Evolutionary conservation across 2,329 filamentous ascomycete genomes (phyloP).

Genomic region (Aspergillus sclerotialis): DNA sequence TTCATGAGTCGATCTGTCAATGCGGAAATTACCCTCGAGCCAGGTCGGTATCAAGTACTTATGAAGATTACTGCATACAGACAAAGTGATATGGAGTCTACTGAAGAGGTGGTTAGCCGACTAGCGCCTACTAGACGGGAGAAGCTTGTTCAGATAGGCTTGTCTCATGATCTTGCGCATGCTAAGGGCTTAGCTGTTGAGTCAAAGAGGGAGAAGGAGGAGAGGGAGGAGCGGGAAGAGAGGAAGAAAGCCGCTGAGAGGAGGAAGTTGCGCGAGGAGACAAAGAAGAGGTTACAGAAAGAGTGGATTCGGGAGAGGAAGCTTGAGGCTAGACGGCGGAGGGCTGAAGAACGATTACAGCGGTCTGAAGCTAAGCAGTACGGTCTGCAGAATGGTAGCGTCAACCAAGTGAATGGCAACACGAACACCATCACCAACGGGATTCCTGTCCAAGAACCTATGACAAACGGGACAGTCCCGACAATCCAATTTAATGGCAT

Average conservation of each 20-base stretch:
- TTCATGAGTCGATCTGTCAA: constrained; percentile 68
- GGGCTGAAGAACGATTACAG: constrained; percentile 22
- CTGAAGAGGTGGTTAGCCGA: constrained; percentile 62
- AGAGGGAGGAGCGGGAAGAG: constrained; percentile 31
- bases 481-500: constrained; percentile 22
- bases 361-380: not conserved
- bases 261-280: constrained; percentile 31
- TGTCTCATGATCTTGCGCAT: constrained; percentile 41
- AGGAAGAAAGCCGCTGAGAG: constrained; percentile 25
- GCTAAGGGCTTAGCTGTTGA: constrained; percentile 37
- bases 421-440: too few relatives aligned
- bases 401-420: not conserved
- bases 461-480: constrained; percentile 15
- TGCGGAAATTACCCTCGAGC: constrained; percentile 66
- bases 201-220: constrained; percentile 27
- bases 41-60: constrained; percentile 67
- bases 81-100: constrained; percentile 41
- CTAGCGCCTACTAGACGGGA: constrained; percentile 59
- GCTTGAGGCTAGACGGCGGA: constrained; percentile 21
- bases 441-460: not conserved
- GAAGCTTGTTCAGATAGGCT: constrained; percentile 54
- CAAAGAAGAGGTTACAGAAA: constrained; percentile 32
- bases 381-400: not conserved
- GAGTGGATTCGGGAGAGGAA: constrained; percentile 36
- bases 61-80: constrained; percentile 67